Conservation (phyloP, 768 basidiomycete species). For the Kwoniella dendrophila region DNA sequence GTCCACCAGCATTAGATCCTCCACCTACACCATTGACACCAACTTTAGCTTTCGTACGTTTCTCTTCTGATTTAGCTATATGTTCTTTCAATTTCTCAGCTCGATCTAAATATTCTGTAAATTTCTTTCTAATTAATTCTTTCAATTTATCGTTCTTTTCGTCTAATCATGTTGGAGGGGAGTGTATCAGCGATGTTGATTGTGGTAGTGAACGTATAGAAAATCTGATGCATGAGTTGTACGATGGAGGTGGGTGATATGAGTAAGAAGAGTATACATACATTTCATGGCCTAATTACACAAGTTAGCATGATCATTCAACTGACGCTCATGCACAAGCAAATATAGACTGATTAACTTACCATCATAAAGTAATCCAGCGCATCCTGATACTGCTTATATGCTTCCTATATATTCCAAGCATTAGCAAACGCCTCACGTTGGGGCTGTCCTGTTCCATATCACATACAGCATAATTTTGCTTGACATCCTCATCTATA, state of each 20-base stretch:
- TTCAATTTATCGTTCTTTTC: slow-evolving; percentile 96
- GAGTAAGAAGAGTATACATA: slow-evolving; percentile 12
- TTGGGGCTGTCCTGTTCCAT: no score
- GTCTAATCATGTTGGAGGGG: slow-evolving; percentile 59
- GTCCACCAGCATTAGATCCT: slow-evolving; percentile 55
- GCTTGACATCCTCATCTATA: slow-evolving; percentile 88
- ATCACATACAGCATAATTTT: slow-evolving; percentile 69
- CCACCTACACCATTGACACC: slow-evolving; percentile 60
- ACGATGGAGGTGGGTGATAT: neutral
- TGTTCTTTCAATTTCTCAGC: slow-evolving; percentile 91
- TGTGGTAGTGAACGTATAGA: neutral
- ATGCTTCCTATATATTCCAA: slow-evolving; percentile 66
- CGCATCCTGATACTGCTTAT: slow-evolving; percentile 90
- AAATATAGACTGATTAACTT: slow-evolving; percentile 14
- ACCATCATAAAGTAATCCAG: slow-evolving; percentile 99
- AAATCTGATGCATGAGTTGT: no score
- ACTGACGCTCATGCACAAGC: neutral
- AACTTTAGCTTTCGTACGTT: slow-evolving; percentile 62
- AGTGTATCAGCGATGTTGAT: neutral
- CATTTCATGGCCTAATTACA: slow-evolving; percentile 54
- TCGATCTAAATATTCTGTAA: slow-evolving; percentile 84
- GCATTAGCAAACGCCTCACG: neutral
- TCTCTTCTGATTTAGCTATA: slow-evolving; percentile 68
- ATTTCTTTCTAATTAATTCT: slow-evolving; percentile 78
- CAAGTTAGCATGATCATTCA: slow-evolving; percentile 1